Base-by-base conservation (phyloP, 2,329 filamentous ascomycete genomes). In the Neurospora sp. region DNA sequence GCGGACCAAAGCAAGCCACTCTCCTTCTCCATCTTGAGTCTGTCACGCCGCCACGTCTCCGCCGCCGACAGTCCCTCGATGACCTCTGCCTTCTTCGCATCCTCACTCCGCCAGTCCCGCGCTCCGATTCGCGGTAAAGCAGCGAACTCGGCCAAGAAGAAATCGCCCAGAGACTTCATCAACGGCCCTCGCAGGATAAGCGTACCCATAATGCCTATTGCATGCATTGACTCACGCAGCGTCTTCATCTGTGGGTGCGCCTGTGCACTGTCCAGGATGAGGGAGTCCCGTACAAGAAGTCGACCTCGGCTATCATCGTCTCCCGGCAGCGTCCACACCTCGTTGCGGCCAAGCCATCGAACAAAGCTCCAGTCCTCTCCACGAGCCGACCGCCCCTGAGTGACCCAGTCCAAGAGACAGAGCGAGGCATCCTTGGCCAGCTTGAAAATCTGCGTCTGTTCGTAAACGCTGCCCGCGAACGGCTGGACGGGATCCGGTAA, bases 401-500 rank as follows among this genome's bases (percentile, higher is more conserved):
- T 96, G 6, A 98, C 93, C 96, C 96, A 99, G 79, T 99, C 96
- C 66, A 97, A 83, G 2, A 97, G 85, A 77, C 93, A 96, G 15
- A 98, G 81, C 52, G 90, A 89, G 74, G 84, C 87, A 6, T 77
- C 80, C 8, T 82, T 80, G 8, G 83, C 83, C 67, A 90, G 80
- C 41, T 86, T 86, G 79, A 97, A 97, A 23, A 88, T 86, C 79
- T 98, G 96, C 17, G 83, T 85, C 80, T 98, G 96, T 75, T 91
- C 88, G 80, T 97, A 98, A 62, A 91, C 87, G 76, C 92, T 96
- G 72, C 88, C 86, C 71, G 88, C 89, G 78, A 97, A 98, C 0
- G 96, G 96, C 78, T 97, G 95, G 3, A 97, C 91, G 0, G 96
- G 96, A 78, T 99, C 96, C 0, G 96, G 96, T 11, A 98, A 86